phyloP scores from a whole-genome alignment of 176 grass and related monocot genomes.

The Oryza rufipogon region DNA sequence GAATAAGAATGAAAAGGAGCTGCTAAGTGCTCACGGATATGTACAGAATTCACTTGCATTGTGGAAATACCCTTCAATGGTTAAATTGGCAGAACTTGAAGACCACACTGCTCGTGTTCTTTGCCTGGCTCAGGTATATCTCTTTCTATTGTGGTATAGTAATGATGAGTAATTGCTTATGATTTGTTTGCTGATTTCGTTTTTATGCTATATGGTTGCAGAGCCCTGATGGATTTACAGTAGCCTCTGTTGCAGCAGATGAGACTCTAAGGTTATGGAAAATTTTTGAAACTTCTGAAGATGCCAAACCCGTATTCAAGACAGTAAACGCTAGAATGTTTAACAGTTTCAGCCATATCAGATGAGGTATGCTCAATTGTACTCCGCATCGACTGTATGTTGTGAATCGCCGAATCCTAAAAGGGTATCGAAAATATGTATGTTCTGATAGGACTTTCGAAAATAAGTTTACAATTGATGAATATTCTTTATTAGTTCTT shows the following conservation, averaged over 20 bases:
- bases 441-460: too few species aligned
- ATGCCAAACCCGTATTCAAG: slow-evolving; percentile 36
- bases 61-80: slow-evolving; percentile 68
- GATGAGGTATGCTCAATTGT: slow-evolving; percentile 24
- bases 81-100: slow-evolving; percentile 56
- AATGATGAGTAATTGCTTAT: slow-evolving; percentile 24
- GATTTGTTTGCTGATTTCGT: slow-evolving; percentile 15
- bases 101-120: slow-evolving; percentile 63
- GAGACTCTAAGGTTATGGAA: slow-evolving; percentile 68
- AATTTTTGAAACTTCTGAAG: slow-evolving; percentile 55
- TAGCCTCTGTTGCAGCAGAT: slow-evolving; percentile 57
- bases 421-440: too few species aligned
- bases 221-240: slow-evolving; percentile 61
- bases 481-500: not conserved
- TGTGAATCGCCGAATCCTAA: not conserved
- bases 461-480: not conserved
- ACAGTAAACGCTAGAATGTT: slow-evolving; percentile 43
- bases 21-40: slow-evolving; percentile 56
- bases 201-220: slow-evolving; percentile 13
- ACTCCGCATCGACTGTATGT: not conserved
- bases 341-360: slow-evolving; percentile 54
- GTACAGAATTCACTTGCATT: slow-evolving; percentile 48
- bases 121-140: slow-evolving; percentile 57
- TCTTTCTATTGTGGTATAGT: not conserved
- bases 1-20: slow-evolving; percentile 66